Conservation (phyloP, 257 asterid genomes). For the Oldenlandia corymbosa region DNA sequence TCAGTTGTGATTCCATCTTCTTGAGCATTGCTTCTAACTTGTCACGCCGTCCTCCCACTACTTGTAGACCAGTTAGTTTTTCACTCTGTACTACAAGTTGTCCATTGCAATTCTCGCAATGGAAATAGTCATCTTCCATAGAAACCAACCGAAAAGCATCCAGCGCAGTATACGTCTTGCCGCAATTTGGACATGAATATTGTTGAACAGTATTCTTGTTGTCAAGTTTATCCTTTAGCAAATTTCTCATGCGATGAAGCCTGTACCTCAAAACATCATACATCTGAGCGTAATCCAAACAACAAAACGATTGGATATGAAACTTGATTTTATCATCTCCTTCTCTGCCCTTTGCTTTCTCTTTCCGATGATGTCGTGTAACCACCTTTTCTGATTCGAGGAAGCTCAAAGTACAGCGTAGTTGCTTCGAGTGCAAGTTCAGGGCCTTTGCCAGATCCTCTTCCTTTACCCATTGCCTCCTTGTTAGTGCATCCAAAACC, state of each 20-base stretch:
- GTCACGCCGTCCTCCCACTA: slow-evolving; percentile 74
- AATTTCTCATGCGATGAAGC: slow-evolving; percentile 87
- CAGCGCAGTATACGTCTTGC: slow-evolving; percentile 80
- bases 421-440: slow-evolving; percentile 94
- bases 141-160: slow-evolving; percentile 78
- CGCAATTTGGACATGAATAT: slow-evolving; percentile 84
- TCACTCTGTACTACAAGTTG: slow-evolving; percentile 81
- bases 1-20: slow-evolving; percentile 87
- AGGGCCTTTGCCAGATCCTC: slow-evolving; percentile 97
- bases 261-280: slow-evolving; percentile 92
- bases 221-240: slow-evolving; percentile 87
- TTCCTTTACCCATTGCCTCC: slow-evolving; percentile 95
- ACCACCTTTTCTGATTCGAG: slow-evolving; percentile 91
- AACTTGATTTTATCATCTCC: slow-evolving; percentile 80
- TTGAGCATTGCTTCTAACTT: slow-evolving; percentile 65
- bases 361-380: slow-evolving; percentile 93
- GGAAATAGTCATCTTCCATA: slow-evolving; percentile 73
- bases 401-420: slow-evolving; percentile 83
- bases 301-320: slow-evolving; percentile 89
- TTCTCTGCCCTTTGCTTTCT: slow-evolving; percentile 71
- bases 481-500: slow-evolving; percentile 90
- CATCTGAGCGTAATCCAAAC: slow-evolving; percentile 90
- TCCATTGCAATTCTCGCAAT: slow-evolving; percentile 85
- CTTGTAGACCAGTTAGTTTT: slow-evolving; percentile 62
- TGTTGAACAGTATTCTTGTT: slow-evolving; percentile 87